Evolutionary conservation across 768 basidiomycete species (phyloP).

Genomic region (Russula lepida): DNA sequence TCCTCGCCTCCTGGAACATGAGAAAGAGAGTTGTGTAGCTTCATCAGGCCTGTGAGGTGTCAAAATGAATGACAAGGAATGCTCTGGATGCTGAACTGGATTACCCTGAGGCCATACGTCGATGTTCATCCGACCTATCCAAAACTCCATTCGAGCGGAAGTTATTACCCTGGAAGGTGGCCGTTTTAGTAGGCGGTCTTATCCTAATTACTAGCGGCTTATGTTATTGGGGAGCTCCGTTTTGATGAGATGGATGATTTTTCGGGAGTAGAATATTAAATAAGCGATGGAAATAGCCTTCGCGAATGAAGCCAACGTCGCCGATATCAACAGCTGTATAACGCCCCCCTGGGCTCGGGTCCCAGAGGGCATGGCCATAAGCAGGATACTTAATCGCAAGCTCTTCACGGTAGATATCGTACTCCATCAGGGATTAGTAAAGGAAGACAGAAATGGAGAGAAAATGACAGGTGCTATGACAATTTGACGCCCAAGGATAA

Average conservation of each 20-base stretch:
- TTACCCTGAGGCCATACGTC: background rate
- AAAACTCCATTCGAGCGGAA: background rate
- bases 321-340: background rate
- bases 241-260: background rate
- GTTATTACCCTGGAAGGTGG: background rate
- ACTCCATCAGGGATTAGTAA: background rate
- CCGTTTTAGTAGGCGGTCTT: background rate
- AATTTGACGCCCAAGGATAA: background rate
- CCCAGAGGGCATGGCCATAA: background rate
- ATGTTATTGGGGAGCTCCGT: background rate
- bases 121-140: background rate
- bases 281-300: background rate
- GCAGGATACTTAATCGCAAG: background rate
- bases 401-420: background rate
- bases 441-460: background rate
- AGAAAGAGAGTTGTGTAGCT: background rate
- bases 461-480: background rate
- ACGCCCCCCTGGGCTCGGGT: background rate
- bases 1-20: background rate
- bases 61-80: background rate
- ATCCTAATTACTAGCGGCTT: background rate
- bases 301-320: background rate
- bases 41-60: background rate
- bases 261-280: background rate
- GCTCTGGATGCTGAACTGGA: background rate